Conservation (phyloP, 805 yeast genomes). For the Wickerhamiella hasegawae region DNA sequence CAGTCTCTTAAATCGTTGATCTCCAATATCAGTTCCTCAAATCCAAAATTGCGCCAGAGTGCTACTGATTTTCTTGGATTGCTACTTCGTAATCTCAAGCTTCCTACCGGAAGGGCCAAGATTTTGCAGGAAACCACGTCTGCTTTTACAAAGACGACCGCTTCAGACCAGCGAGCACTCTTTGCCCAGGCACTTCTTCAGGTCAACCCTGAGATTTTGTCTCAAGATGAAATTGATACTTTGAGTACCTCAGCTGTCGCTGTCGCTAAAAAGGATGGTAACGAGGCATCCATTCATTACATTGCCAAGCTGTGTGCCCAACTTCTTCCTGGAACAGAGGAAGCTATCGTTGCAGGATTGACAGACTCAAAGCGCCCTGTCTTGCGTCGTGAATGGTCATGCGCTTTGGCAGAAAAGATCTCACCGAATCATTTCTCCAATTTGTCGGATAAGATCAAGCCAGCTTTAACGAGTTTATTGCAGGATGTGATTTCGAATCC, state of each 20-base stretch:
- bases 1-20: constrained; percentile 36
- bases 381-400: constrained; percentile 53
- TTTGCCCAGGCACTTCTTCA: constrained; percentile 30
- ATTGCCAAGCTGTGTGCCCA: constrained; percentile 32
- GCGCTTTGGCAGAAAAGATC: constrained; percentile 27
- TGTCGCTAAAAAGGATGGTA: constrained; percentile 55
- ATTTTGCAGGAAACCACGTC: constrained; percentile 40
- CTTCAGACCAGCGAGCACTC: constrained; percentile 48
- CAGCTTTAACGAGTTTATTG: constrained; percentile 7
- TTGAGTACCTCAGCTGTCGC: constrained; percentile 27
- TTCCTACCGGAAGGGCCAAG: constrained; percentile 16
- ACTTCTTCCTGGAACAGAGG: constrained; percentile 12
- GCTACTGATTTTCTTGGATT: constrained; percentile 26
- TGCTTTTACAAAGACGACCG: constrained; percentile 40
- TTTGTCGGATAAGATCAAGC: constrained; percentile 12
- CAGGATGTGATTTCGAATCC: constrained; percentile 10
- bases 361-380: constrained; percentile 41
- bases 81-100: constrained; percentile 15
- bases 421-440: constrained; percentile 15
- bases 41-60: constrained; percentile 41
- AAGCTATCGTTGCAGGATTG: constrained; percentile 39
- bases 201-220: constrained; percentile 3
- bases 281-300: constrained; percentile 43
- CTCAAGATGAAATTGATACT: constrained; percentile 21
- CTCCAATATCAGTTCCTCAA: constrained; percentile 50